Conservation (phyloP, 2,329 filamentous ascomycete species). For the Penicillium sp. region DNA sequence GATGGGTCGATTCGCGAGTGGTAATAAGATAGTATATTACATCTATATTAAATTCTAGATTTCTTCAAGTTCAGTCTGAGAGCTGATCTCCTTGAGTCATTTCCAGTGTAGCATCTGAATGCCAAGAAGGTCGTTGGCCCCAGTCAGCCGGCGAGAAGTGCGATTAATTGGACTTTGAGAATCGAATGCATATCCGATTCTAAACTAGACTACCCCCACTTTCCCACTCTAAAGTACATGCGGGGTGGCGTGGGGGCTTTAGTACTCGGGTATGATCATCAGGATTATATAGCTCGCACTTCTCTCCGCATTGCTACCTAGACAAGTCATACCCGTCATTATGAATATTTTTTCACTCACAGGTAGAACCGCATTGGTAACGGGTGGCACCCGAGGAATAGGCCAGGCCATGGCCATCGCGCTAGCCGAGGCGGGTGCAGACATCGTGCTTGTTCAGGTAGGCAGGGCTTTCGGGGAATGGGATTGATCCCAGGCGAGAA, state of each 20-base stretch:
- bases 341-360: constrained; percentile 44
- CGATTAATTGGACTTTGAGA: background rate
- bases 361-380: constrained; percentile 51
- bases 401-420: constrained; percentile 53
- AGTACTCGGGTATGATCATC: too few species aligned
- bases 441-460: constrained; percentile 50
- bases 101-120: too few species aligned
- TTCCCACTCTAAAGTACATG: constrained; percentile 6
- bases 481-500: background rate
- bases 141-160: too few species aligned
- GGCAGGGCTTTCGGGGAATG: background rate
- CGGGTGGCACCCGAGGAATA: constrained; percentile 54
- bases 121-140: too few species aligned
- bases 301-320: constrained; percentile 4
- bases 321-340: background rate
- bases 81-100: too few species aligned
- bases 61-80: background rate
- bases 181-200: too few species aligned
- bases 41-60: too few species aligned
- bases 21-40: constrained; percentile 46
- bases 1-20: constrained; percentile 71
- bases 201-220: background rate
- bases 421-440: constrained; percentile 53
- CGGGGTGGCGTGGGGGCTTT: constrained; percentile 19
- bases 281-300: constrained; percentile 10